These are phyloP conservation scores for Clarireedia paspali DNA, from an alignment of 2,329 filamentous ascomycete genomes.

Conservation along the genomic window DNA sequence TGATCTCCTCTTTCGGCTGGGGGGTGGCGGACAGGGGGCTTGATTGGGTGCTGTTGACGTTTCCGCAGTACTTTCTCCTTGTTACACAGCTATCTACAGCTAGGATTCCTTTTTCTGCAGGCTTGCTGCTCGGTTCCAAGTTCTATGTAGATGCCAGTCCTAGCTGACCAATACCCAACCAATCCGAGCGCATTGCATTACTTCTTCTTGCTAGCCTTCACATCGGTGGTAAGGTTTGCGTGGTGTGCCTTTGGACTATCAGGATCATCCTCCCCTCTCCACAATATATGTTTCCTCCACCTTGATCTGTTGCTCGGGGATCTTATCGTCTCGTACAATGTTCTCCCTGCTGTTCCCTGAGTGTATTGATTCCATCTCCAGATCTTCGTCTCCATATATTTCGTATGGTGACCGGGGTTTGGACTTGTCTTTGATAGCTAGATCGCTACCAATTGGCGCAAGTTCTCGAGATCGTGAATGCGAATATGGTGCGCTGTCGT, in stretches of 20 bases:
- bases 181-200: too few species aligned
- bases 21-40: too few species aligned
- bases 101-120: too few species aligned
- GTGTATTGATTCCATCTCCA: constrained; percentile 1
- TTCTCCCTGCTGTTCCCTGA: background rate
- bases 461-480: background rate
- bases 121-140: too few species aligned
- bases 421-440: background rate
- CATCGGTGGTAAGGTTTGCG: background rate
- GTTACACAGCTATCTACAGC: too few species aligned
- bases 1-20: too few species aligned
- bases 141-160: too few species aligned
- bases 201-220: background rate
- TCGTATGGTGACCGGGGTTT: constrained; percentile 1
- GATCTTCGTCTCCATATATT: background rate
- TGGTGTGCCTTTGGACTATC: background rate
- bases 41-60: too few species aligned
- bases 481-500: background rate
- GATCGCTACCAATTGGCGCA: background rate
- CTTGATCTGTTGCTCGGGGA: background rate
- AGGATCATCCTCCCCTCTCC: background rate
- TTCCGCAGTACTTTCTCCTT: too few species aligned
- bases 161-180: too few species aligned
- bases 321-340: background rate
- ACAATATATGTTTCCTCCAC: background rate